Base-by-base conservation (phyloP, 1,284 basidiomycete genomes). In the Baeospora myosura region DNA sequence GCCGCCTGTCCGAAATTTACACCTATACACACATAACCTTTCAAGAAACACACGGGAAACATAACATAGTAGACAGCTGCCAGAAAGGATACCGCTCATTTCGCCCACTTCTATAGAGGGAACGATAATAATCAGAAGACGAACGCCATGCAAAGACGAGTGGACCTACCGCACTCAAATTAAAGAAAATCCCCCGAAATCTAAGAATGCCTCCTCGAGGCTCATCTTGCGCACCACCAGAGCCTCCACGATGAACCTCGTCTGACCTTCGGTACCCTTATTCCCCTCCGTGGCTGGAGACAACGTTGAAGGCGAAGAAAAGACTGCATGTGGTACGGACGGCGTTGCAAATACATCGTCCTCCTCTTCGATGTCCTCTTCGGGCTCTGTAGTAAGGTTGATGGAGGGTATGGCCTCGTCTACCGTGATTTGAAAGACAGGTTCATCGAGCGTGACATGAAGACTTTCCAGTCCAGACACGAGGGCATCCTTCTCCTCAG, bases 201-300 rank as follows among this genome's bases (percentile, higher is more conserved):
- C 82, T 44, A 87, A 57, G 56, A 79, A 87, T 6, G 69, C 78
- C 54, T 87, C 85, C 43, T 82, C 79, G 2, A 81, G 52, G 7
- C 78, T 78, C 61, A 85, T 65, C 58, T 88, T 84, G 38, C 82
- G 68, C 11, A 87, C 78, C 2, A 88, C 80, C 22, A 88, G 68
- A 1, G 74, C 85, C 56, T 88, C 85, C n/a, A 88, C 82, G 36
- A 88, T 87, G 5, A 83, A 61, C 6, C 80, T 66, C 10, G 72
- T 65, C 40, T 68, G 65, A 7, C 55, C 52, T 18, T 45, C 52
- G 8, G 36, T 18, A 11, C 11, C 32, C n/a, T n/a, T n/a, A n/a
- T 22, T 12, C 11, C 16, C 33, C 14, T 40, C 10, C 6, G 32
- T 10, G 7, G 18, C 38, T 37, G 4, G 3, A n/a, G 10, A 14